A percentile compares a stretch with the other conserved stretches of the same genome.
These are phyloP conservation scores for Komagataella ulmi DNA, from an alignment of 805 yeast genomes.

Conservation along the genomic window DNA sequence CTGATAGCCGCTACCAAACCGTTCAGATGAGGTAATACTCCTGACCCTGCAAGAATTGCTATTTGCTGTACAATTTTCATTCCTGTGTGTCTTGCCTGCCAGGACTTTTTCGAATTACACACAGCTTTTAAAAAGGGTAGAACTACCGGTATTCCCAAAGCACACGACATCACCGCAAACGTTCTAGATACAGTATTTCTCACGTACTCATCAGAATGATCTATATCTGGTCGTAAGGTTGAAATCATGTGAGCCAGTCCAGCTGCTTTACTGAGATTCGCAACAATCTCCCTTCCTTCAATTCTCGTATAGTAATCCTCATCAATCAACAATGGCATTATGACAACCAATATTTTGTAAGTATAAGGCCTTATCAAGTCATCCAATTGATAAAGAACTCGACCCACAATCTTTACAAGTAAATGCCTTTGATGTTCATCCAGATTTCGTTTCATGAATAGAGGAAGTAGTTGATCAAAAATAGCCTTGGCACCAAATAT, in stretches of 20 bases:
- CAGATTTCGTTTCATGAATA: constrained; percentile 55
- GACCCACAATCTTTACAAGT: constrained; percentile 60
- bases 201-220: constrained; percentile 68
- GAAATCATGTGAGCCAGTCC: constrained; percentile 76
- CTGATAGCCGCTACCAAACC: constrained; percentile 50
- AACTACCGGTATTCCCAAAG: constrained; percentile 59
- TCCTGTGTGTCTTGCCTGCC: constrained; percentile 83
- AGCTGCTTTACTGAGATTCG: constrained; percentile 65
- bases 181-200: constrained; percentile 67
- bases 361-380: constrained; percentile 60
- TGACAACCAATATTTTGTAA: constrained; percentile 55
- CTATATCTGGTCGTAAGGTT: constrained; percentile 69
- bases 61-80: constrained; percentile 64
- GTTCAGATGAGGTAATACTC: constrained; percentile 60
- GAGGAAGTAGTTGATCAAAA: constrained; percentile 62
- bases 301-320: constrained; percentile 62
- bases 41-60: constrained; percentile 54
- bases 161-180: constrained; percentile 71
- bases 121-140: constrained; percentile 78
- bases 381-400: constrained; percentile 55
- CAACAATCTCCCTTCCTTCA: constrained; percentile 70
- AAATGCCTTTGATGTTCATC: constrained; percentile 79
- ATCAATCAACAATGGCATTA: constrained; percentile 70
- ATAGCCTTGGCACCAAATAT: constrained; percentile 57
- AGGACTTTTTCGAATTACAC: constrained; percentile 58